These are phyloP conservation scores for Rhizopogon parksii DNA, from an alignment of 1,284 basidiomycete species.

Conservation along the genomic window DNA sequence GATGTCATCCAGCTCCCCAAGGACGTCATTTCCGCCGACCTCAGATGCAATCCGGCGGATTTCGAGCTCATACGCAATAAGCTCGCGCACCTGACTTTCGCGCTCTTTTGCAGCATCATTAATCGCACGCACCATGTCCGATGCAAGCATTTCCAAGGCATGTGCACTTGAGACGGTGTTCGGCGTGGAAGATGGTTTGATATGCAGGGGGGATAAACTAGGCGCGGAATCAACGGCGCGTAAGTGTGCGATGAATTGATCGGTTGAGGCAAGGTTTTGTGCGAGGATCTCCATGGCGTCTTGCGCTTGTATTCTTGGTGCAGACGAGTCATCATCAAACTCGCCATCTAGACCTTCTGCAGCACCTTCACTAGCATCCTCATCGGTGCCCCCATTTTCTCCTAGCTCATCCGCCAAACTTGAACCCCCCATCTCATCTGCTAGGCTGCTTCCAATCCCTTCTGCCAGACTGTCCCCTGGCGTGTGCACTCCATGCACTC, in stretches of 20 bases:
- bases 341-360: conserved; percentile 22
- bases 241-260: conserved; percentile 66
- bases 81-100: conserved; percentile 69
- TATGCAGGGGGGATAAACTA: conserved; percentile 29
- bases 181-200: background rate
- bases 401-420: conserved; percentile 15
- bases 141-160: conserved; percentile 60
- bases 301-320: conserved; percentile 34
- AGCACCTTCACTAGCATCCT: conserved; percentile 8
- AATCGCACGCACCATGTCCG: conserved; percentile 68
- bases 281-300: conserved; percentile 68
- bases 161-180: conserved; percentile 26
- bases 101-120: conserved; percentile 69
- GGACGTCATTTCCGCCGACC: conserved; percentile 66
- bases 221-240: conserved; percentile 58
- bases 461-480: conserved; percentile 22
- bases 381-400: conserved; percentile 10
- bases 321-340: conserved; percentile 21
- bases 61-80: conserved; percentile 71
- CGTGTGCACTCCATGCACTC: conserved; percentile 15
- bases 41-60: conserved; percentile 70
- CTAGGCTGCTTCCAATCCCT: conserved; percentile 22
- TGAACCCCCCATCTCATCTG: conserved; percentile 20
- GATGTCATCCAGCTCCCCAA: conserved; percentile 62
- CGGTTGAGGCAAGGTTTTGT: conserved; percentile 67